phyloP scores from a whole-genome alignment of 306 rosid genomes.

The Malus asiatica region DNA sequence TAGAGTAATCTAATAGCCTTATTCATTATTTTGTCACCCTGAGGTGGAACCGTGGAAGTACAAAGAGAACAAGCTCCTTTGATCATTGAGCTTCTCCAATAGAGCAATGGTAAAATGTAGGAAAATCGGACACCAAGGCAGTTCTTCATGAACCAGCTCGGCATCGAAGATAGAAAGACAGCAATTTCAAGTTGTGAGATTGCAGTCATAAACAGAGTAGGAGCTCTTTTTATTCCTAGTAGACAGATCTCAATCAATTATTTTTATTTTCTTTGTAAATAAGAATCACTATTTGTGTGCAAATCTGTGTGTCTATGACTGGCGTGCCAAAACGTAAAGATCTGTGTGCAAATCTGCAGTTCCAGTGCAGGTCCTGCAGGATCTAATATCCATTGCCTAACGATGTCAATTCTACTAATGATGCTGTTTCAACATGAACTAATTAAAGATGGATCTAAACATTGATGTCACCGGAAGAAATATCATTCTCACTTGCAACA shows the following conservation, averaged over 20 bases:
- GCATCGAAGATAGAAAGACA: background rate
- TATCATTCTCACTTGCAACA: background rate
- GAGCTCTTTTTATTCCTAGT: background rate
- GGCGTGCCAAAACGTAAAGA: background rate
- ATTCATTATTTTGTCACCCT: background rate
- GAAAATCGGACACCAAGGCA: background rate
- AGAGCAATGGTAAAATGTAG: background rate
- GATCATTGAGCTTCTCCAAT: background rate
- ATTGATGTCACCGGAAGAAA: background rate
- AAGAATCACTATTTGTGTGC: background rate
- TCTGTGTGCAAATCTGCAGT: background rate
- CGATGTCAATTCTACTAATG: background rate
- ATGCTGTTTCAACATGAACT: background rate
- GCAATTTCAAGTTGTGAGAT: background rate
- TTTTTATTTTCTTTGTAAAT: background rate
- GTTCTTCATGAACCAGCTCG: background rate
- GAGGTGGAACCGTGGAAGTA: background rate
- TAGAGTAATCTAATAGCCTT: conserved; percentile 15
- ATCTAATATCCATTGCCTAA: background rate
- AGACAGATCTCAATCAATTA: background rate
- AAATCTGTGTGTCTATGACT: background rate
- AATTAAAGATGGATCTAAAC: background rate
- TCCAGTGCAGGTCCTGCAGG: background rate
- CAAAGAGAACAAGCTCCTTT: background rate
- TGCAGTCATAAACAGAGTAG: background rate